Conservation (phyloP, 192 early-diverging fungal species). For the Coemansia sp. region DNA sequence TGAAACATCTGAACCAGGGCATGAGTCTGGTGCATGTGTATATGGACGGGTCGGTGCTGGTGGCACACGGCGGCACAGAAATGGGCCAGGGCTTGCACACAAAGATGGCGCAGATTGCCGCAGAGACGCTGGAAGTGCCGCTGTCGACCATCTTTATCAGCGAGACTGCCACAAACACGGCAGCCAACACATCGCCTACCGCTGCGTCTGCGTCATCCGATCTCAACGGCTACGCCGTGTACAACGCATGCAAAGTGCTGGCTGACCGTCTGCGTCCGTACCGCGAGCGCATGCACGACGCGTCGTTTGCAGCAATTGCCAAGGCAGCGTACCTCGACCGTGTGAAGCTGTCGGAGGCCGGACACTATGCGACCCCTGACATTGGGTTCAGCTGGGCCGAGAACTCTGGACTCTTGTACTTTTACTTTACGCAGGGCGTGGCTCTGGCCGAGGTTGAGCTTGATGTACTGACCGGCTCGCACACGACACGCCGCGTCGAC, state of each 20-base stretch:
- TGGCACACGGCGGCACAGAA: slow-evolving; percentile 84
- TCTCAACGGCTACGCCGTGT: slow-evolving; percentile 79
- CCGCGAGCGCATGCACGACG: slow-evolving; percentile 59
- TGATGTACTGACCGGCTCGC: slow-evolving; percentile 79
- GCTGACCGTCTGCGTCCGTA: slow-evolving; percentile 69
- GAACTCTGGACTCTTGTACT: slow-evolving; percentile 67
- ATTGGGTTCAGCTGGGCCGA: slow-evolving; percentile 72
- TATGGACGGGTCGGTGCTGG: slow-evolving; percentile 77
- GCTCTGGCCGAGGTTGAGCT: slow-evolving; percentile 83
- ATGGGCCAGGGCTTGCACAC: slow-evolving; percentile 93
- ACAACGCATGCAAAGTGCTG: slow-evolving; percentile 75
- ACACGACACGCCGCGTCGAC: slow-evolving; percentile 70
- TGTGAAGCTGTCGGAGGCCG: slow-evolving; percentile 74
- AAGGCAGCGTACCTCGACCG: slow-evolving; percentile 75
- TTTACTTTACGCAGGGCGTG: slow-evolving; percentile 83
- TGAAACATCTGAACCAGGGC: slow-evolving; percentile 78
- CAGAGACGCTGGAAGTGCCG: slow-evolving; percentile 76
- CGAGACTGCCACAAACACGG: slow-evolving; percentile 75
- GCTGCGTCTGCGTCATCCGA: slow-evolving; percentile 79
- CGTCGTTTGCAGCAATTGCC: slow-evolving; percentile 55
- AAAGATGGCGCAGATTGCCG: slow-evolving; percentile 82
- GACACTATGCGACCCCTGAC: slow-evolving; percentile 85
- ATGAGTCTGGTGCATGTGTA: slow-evolving; percentile 83
- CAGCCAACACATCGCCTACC: slow-evolving; percentile 77
- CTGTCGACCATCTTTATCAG: slow-evolving; percentile 64